Percentiles rank a stretch among this genome's conserved stretches.
Evolutionary conservation across 73 alveolate species (phyloP).

Genomic region (Paramecium sexaurelia): DNA sequence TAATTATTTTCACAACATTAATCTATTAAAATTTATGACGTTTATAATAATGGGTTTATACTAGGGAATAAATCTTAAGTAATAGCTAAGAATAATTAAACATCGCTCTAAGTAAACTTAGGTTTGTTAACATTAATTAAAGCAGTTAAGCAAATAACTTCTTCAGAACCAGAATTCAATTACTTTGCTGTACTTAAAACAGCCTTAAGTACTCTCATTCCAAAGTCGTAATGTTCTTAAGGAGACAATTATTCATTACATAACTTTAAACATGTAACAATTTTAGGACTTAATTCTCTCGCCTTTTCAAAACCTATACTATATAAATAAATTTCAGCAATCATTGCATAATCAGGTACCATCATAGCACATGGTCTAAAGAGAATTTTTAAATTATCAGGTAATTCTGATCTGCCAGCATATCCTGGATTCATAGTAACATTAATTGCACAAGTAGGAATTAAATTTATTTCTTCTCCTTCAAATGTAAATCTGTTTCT

Average conservation of each 20-base stretch:
- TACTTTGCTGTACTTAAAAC: constrained; percentile 98
- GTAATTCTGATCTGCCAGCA: constrained; percentile 98
- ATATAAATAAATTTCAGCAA: constrained; percentile 93
- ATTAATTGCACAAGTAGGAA: constrained; percentile 92
- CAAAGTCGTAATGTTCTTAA: constrained; percentile 98
- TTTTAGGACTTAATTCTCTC: constrained; percentile 81
- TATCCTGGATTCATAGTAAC: constrained; percentile 99
- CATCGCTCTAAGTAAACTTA: constrained; percentile 97
- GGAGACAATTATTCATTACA: constrained; percentile 96
- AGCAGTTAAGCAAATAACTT: constrained; percentile 94
- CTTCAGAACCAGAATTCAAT: constrained; percentile 89
- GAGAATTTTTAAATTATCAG: constrained; percentile 96
- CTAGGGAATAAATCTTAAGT: constrained; percentile 99
- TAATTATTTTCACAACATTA: constrained; percentile 35
- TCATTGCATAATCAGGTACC: constrained; percentile 97
- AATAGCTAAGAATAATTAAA: constrained; percentile 97
- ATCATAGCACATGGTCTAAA: constrained; percentile 99
- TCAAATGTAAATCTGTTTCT: constrained; percentile 70
- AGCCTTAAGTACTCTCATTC: constrained; percentile 99
- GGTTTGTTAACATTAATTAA: constrained; percentile 97
- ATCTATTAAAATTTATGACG: constrained; percentile 15
- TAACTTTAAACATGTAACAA: constrained; percentile 77
- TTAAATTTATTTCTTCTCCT: constrained; percentile 77
- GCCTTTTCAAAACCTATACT: constrained; percentile 96
- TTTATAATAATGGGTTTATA: constrained; percentile 69